Evolutionary conservation across 2,329 filamentous ascomycete species (phyloP).

Genomic region (Penicillium sp.): DNA sequence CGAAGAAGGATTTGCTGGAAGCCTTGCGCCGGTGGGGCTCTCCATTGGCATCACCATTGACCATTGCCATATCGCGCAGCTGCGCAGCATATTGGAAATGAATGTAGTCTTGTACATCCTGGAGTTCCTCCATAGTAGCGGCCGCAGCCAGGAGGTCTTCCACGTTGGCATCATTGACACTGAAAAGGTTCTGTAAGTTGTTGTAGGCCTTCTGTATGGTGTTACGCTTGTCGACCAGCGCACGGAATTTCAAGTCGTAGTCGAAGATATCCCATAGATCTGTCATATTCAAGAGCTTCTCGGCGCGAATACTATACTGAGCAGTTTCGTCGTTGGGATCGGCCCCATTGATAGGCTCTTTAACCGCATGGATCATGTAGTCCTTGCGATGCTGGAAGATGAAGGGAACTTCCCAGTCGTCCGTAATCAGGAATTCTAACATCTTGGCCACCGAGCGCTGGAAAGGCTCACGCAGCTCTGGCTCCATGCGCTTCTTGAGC

Average conservation of each 20-base stretch:
- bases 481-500: slow-evolving; percentile 74
- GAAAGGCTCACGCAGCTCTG: slow-evolving; percentile 76
- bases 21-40: slow-evolving; percentile 77
- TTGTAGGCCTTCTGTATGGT: slow-evolving; percentile 76
- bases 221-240: slow-evolving; percentile 87
- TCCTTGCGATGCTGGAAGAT: slow-evolving; percentile 98
- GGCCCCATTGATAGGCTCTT: slow-evolving; percentile 60
- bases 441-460: slow-evolving; percentile 86
- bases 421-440: slow-evolving; percentile 89
- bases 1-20: slow-evolving; percentile 75
- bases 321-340: slow-evolving; percentile 65
- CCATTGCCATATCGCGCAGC: slow-evolving; percentile 72
- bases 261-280: slow-evolving; percentile 96
- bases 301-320: slow-evolving; percentile 71
- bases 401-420: slow-evolving; percentile 93
- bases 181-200: slow-evolving; percentile 65
- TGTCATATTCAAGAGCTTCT: slow-evolving; percentile 86
- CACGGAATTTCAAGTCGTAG: slow-evolving; percentile 90
- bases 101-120: slow-evolving; percentile 93
- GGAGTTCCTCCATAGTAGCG: slow-evolving; percentile 87
- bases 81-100: slow-evolving; percentile 89
- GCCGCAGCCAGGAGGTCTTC: slow-evolving; percentile 79
- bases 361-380: slow-evolving; percentile 87
- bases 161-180: slow-evolving; percentile 69
- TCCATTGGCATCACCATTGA: slow-evolving; percentile 57